These are phyloP conservation scores for Dissoconium aciculare DNA, from an alignment of 2,329 filamentous ascomycete genomes.

Conservation along the genomic window DNA sequence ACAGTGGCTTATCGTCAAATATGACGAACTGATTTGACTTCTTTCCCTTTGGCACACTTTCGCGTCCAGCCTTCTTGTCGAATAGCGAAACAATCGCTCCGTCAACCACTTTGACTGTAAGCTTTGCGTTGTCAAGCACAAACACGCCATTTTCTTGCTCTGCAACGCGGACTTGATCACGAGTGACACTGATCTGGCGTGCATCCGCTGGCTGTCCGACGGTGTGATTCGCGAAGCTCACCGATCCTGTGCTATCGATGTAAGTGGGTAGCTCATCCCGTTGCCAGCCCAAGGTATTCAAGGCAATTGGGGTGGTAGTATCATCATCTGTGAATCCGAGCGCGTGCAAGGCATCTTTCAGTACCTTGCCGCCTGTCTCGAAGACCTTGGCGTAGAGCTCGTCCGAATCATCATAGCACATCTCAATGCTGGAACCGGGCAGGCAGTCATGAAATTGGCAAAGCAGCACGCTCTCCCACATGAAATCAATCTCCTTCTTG, in stretches of 20 bases:
- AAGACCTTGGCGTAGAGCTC: conserved; percentile 76
- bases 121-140: conserved; percentile 62
- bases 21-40: conserved; percentile 87
- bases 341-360: conserved; percentile 52
- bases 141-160: conserved; percentile 37
- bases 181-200: background rate
- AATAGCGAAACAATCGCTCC: conserved; percentile 75
- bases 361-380: conserved; percentile 54
- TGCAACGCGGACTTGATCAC: conserved; percentile 3
- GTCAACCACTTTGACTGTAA: conserved; percentile 55
- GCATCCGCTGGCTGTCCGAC: conserved; percentile 9
- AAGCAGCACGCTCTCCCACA: conserved; percentile 85
- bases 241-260: conserved; percentile 1
- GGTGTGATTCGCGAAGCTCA: conserved; percentile 4
- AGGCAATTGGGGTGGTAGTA: conserved; percentile 39
- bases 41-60: conserved; percentile 55
- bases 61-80: conserved; percentile 57
- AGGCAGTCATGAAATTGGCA: conserved; percentile 98
- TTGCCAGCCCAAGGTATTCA: conserved; percentile 82
- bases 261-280: conserved; percentile 28
- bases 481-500: conserved; percentile 80
- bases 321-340: conserved; percentile 46
- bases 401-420: conserved; percentile 95
- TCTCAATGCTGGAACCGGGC: conserved; percentile 86
- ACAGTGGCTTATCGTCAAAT: conserved; percentile 92